Base-by-base conservation (phyloP, 345 rosid genomes). In the Acer yangbiense region DNA sequence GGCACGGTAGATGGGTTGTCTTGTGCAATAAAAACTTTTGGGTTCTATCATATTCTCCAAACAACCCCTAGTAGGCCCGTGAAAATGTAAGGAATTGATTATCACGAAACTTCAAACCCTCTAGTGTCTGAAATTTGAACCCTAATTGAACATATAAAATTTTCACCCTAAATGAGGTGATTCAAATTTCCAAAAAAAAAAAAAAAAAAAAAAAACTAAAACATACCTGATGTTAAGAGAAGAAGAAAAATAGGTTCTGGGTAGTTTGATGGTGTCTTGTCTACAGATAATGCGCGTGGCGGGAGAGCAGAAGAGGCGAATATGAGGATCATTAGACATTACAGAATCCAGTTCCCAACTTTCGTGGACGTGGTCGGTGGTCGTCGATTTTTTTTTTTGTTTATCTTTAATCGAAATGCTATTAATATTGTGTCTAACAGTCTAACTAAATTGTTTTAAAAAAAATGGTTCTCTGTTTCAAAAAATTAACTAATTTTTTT, bases 21-120 rank as follows among this genome's bases (percentile, higher is more conserved):
- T 68, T 6, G 72, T 44, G 21, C 58, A 23, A n/a, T 65, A 20
- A 60, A 35, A 43, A 23, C 76, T 69, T 62, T 64, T 68, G 2
- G 39, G 20, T 41, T 78, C 80, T n/a, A 48, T 57, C 88, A 80
- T 78, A 39, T 46, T 75, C 52, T 46, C 39, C 64, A 27, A n/a
- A 41, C 55, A 50, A 50, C 48, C 64, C 60, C 46, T 3, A 32
- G 39, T 35, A 35, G 39, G 6, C 39, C 7, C 39, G 7, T 16
- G 9, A 27, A 35, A 27, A 63, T 12, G 3, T 6, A 54, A 9
- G 23, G 27, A 8, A 61, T 21, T 8, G 65, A 21, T 10, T 29
- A 61, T 61, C 12, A 25, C 13, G 5, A 61, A 21, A 11, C 12
- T 21, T 9, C 65, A 61, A 50, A 50, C 17, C 55, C 16, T 50